These are phyloP conservation scores for Panaeolus cyanescens DNA, from an alignment of 768 basidiomycete species.

Conservation along the genomic window DNA sequence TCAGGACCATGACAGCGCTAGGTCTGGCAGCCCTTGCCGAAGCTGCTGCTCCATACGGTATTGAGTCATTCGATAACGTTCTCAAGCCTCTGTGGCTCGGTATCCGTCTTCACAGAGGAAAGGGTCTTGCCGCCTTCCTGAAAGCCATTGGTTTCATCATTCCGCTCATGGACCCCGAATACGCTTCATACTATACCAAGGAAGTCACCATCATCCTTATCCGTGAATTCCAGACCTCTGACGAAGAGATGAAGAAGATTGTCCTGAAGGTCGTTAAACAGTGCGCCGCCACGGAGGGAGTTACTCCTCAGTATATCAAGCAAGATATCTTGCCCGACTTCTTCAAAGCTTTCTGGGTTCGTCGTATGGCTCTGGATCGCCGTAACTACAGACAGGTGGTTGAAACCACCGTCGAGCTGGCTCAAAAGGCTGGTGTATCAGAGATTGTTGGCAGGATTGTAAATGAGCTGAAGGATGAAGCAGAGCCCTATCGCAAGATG, in stretches of 20 bases:
- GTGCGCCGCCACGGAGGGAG: conserved; percentile 97
- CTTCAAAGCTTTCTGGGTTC: conserved; percentile 99
- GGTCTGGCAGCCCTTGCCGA: conserved; percentile 94
- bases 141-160: conserved; percentile 99
- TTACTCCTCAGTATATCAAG: conserved; percentile 93
- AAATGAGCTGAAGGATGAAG: conserved; percentile 90
- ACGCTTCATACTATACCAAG: conserved; percentile 98
- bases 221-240: conserved; percentile 98
- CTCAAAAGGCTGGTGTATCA: conserved; percentile 94
- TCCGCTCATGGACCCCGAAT: conserved; percentile 99
- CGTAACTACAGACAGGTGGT: conserved; percentile 97
- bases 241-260: conserved; percentile 99
- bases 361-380: conserved; percentile 95
- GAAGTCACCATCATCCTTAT: conserved; percentile 97
- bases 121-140: conserved; percentile 91
- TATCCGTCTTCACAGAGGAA: conserved; percentile 93
- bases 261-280: conserved; percentile 99
- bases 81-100: conserved; percentile 93
- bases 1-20: conserved; percentile 93
- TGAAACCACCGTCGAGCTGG: conserved; percentile 97
- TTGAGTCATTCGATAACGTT: conserved; percentile 98
- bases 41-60: conserved; percentile 97
- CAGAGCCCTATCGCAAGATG: conserved; percentile 96
- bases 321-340: conserved; percentile 98
- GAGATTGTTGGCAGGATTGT: conserved; percentile 91